Conservation (phyloP, 2,329 filamentous ascomycete species). For the Juglanconis juglandina region DNA sequence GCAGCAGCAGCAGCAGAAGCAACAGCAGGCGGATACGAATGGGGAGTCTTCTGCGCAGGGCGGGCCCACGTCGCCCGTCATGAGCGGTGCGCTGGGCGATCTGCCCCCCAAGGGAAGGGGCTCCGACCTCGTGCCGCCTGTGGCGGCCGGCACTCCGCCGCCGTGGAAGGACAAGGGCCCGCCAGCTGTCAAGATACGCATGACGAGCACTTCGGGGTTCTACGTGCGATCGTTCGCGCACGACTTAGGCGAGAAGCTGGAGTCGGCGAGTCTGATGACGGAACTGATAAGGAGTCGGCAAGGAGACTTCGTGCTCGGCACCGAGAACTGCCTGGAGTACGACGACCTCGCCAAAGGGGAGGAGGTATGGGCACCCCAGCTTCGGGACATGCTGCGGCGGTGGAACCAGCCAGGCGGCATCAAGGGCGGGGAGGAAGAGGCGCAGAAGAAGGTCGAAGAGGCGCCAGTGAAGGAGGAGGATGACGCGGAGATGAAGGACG, state of each 20-base stretch:
- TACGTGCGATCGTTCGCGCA: constrained; percentile 94
- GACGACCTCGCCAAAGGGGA: constrained; percentile 73
- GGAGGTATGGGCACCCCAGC: constrained; percentile 75
- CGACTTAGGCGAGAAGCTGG: constrained; percentile 79
- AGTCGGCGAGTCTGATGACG: constrained; percentile 81
- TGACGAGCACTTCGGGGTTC: constrained; percentile 94
- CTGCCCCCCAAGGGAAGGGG: constrained; percentile 44
- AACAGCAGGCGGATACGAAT: constrained; percentile 10
- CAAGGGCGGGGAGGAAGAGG: constrained; percentile 20
- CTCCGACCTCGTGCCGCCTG: constrained; percentile 51
- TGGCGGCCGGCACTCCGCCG: constrained; percentile 45
- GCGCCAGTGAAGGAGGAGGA: not conserved
- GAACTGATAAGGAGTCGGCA: constrained; percentile 78
- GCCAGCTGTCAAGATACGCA: constrained; percentile 76
- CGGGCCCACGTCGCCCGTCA: constrained; percentile 38
- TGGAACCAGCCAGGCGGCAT: constrained; percentile 25
- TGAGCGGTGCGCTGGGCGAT: constrained; percentile 56
- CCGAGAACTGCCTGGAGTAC: constrained; percentile 73
- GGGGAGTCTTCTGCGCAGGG: constrained; percentile 17
- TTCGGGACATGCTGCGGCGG: constrained; percentile 52
- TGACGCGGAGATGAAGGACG: not conserved
- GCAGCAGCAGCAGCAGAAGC: constrained; percentile 20
- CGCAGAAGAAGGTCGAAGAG: constrained; percentile 14
- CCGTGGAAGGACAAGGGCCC: constrained; percentile 62
- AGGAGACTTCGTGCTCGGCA: constrained; percentile 70